Percentiles rank a stretch among this genome's conserved stretches.
These are phyloP conservation scores for Leucaena leucocephala DNA, from an alignment of 306 rosid genomes.

Conservation along the genomic window DNA sequence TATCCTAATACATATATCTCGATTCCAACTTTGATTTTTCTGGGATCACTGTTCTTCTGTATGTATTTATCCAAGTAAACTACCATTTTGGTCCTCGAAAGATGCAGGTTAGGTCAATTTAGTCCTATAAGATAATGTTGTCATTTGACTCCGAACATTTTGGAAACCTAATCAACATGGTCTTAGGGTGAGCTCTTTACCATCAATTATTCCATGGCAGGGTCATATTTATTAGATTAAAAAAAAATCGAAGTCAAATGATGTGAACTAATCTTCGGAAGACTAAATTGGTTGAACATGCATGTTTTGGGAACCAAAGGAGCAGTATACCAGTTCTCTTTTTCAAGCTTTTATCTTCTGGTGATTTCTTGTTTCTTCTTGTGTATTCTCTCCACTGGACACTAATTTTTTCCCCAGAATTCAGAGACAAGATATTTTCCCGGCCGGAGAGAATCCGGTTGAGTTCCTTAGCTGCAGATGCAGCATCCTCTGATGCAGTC, in stretches of 20 bases:
- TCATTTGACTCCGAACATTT: neutral
- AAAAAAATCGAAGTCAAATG: too few relatives aligned
- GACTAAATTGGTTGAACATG: neutral
- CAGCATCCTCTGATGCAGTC: constrained; percentile 47
- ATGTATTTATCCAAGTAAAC: constrained; percentile 6
- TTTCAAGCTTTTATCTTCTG: constrained; percentile 6
- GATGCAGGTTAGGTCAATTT: neutral
- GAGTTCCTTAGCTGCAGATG: constrained; percentile 47
- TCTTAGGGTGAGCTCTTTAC: neutral
- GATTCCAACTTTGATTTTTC: neutral
- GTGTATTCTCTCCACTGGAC: neutral
- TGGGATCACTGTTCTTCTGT: neutral
- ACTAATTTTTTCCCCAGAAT: constrained; percentile 46
- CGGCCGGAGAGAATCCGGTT: constrained; percentile 80
- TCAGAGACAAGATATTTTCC: constrained; percentile 50
- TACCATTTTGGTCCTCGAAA: neutral
- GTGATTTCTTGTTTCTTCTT: neutral
- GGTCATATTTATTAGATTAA: neutral
- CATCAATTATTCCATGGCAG: neutral
- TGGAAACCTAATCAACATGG: neutral
- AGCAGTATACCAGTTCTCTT: neutral
- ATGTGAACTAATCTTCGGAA: neutral
- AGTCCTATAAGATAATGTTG: neutral
- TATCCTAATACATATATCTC: constrained; percentile 13
- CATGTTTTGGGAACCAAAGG: neutral